A percentile compares a stretch with the other conserved stretches of the same genome.
phyloP scores from a whole-genome alignment of 495 filamentous ascomycete genomes.

The Penicillium samsonianum region DNA sequence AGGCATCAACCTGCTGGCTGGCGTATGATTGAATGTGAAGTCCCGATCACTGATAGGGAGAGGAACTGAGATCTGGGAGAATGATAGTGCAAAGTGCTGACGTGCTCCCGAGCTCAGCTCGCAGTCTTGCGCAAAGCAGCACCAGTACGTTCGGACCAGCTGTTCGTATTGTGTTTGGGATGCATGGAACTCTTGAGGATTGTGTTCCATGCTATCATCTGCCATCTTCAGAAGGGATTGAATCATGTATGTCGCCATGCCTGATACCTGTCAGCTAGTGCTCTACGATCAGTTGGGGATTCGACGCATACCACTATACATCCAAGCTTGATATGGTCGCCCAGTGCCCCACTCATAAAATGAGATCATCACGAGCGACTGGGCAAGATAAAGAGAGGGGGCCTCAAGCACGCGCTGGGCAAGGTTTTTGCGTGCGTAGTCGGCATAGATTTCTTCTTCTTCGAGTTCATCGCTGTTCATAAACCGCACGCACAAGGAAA shows the following conservation, averaged over 20 bases:
- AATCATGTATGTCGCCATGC: constrained; percentile 52
- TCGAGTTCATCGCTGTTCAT: constrained; percentile 32
- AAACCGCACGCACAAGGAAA: constrained; percentile 45
- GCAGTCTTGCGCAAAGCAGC: constrained; percentile 48
- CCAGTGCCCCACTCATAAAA: constrained; percentile 50
- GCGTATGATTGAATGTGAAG: constrained; percentile 39
- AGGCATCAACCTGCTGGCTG: constrained; percentile 37
- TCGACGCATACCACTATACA: constrained; percentile 43
- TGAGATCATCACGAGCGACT: constrained; percentile 45
- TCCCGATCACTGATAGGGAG: constrained; percentile 46
- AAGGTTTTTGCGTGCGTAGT: constrained; percentile 41
- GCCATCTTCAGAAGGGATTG: constrained; percentile 47
- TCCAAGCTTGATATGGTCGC: constrained; percentile 48
- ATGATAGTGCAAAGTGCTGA: constrained; percentile 47
- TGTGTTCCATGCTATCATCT: constrained; percentile 48
- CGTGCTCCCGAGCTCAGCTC: constrained; percentile 47
- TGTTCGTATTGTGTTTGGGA: constrained; percentile 47
- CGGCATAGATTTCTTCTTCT: constrained; percentile 37
- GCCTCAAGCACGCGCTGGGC: constrained; percentile 43
- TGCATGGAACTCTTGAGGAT: constrained; percentile 41
- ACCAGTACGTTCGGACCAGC: constrained; percentile 49
- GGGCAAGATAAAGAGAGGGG: constrained; percentile 44
- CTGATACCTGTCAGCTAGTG: constrained; percentile 16
- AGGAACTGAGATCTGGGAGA: constrained; percentile 45
- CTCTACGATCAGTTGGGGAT: neutral